Percentiles rank a stretch among this genome's conserved stretches.
phyloP scores from a whole-genome alignment of 2,329 filamentous ascomycete genomes.

The Penicillium sp. region DNA sequence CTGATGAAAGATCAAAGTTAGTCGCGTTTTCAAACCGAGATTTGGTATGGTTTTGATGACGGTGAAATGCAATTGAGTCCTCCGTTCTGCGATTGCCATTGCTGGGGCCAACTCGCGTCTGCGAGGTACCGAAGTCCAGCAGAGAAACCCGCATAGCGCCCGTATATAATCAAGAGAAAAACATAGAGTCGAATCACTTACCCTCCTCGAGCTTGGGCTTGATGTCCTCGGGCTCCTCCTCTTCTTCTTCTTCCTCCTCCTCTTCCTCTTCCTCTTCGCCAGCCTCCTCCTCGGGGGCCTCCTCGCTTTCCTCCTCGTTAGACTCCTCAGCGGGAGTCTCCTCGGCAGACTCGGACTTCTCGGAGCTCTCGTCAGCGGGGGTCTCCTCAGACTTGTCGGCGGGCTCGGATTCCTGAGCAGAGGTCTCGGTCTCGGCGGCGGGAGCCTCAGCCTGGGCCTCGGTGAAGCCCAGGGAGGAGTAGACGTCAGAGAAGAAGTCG shows the following conservation, averaged over 20 bases:
- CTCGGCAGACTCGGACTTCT: constrained; percentile 30
- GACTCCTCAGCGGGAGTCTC: constrained; percentile 44
- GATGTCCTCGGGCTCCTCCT: constrained; percentile 74
- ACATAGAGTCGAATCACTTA: constrained; percentile 49
- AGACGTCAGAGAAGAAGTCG: constrained; percentile 59
- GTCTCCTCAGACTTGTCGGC: constrained; percentile 34
- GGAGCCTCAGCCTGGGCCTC: constrained; percentile 58
- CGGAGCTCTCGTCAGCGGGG: constrained; percentile 27
- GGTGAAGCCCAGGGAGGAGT: constrained; percentile 58
- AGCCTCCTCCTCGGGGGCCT: constrained; percentile 47
- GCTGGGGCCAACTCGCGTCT: neutral
- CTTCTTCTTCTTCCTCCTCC: constrained; percentile 74
- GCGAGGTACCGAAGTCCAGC: no score
- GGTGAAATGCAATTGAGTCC: constrained; percentile 14
- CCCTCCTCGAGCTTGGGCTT: constrained; percentile 89
- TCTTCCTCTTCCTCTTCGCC: constrained; percentile 61
- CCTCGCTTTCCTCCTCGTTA: constrained; percentile 48
- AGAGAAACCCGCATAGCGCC: no score
- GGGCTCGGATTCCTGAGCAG: constrained; percentile 41
- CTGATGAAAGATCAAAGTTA: constrained; percentile 52
- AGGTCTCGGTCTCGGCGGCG: constrained; percentile 47
- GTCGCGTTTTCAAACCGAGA: constrained; percentile 1
- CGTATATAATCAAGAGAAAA: constrained; percentile 1
- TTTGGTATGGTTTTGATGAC: neutral
- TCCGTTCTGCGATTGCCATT: neutral